A percentile compares a stretch with the other conserved stretches of the same genome.
Evolutionary conservation across 352 stramenopile species (phyloP).

Genomic region (Globisporangium nagaii): DNA sequence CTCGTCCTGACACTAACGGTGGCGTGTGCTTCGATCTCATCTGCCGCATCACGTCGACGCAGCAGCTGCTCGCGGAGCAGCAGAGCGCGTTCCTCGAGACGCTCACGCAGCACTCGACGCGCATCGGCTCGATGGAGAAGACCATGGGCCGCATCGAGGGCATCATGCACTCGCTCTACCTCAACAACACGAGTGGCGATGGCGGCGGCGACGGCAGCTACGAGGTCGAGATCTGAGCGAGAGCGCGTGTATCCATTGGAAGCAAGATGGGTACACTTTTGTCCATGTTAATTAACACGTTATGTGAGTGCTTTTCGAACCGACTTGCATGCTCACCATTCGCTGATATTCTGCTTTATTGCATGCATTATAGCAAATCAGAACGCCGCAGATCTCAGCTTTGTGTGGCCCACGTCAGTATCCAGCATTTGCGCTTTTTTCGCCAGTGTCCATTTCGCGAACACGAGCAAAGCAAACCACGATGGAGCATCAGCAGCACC

Average conservation of each 20-base stretch:
- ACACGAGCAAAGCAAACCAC: background rate
- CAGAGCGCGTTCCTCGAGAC: slow-evolving; percentile 35
- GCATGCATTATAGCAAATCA: background rate
- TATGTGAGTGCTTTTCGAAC: background rate
- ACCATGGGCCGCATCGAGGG: slow-evolving; percentile 38
- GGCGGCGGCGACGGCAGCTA: background rate
- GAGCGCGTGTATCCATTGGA: background rate
- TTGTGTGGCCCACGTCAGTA: background rate
- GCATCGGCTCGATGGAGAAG: slow-evolving; percentile 47
- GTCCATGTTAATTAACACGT: background rate
- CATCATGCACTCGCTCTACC: slow-evolving; percentile 13
- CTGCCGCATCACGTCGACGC: slow-evolving; percentile 55
- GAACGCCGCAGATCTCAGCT: background rate
- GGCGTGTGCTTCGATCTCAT: slow-evolving; percentile 41
- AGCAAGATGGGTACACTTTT: slow-evolving; percentile 1
- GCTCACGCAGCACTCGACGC: slow-evolving; percentile 39
- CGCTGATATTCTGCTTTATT: background rate
- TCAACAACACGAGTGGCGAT: background rate
- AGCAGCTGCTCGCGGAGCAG: slow-evolving; percentile 56
- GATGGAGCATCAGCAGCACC: background rate
- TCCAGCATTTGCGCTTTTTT: too few species aligned
- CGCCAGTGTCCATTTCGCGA: background rate
- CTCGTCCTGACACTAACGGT: background rate
- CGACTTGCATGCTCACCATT: too few species aligned
- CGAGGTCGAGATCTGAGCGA: slow-evolving; percentile 3